phyloP scores from a whole-genome alignment of 2,329 filamentous ascomycete genomes.

The Arthrobotrys sphaeroides region DNA sequence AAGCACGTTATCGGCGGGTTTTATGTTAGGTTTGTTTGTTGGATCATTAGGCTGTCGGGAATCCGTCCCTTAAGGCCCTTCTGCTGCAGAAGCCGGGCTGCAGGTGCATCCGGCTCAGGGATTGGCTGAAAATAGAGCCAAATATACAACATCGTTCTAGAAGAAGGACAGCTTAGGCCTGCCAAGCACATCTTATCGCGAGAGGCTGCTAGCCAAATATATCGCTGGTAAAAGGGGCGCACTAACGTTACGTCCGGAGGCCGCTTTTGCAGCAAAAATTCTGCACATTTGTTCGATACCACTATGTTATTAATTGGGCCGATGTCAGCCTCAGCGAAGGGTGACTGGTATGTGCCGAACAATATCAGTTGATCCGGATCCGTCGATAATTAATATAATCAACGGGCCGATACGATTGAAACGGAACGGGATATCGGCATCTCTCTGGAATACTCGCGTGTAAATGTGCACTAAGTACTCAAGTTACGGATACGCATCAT shows the following conservation, averaged over 20 bases:
- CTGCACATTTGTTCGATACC: slow-evolving; percentile 12
- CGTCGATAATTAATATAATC: too few relatives aligned
- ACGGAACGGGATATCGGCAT: too few relatives aligned
- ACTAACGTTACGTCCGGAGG: not conserved
- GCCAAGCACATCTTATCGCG: slow-evolving; percentile 52
- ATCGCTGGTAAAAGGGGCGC: slow-evolving; percentile 26
- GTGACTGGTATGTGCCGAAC: too few relatives aligned
- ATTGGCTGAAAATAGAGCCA: slow-evolving; percentile 41
- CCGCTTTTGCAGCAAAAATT: slow-evolving; percentile 3
- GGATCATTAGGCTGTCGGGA: slow-evolving; percentile 32
- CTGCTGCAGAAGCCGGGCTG: not conserved
- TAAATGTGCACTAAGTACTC: too few relatives aligned
- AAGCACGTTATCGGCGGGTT: slow-evolving; percentile 18
- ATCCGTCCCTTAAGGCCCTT: slow-evolving; percentile 26
- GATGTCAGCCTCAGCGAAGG: not conserved
- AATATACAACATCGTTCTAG: slow-evolving; percentile 52
- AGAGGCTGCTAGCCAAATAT: not conserved
- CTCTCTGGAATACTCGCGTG: too few relatives aligned
- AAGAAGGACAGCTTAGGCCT: slow-evolving; percentile 22
- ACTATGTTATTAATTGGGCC: not conserved
- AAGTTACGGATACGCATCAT: too few relatives aligned
- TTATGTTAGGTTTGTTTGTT: slow-evolving; percentile 10
- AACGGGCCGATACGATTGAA: too few relatives aligned
- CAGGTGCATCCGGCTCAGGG: slow-evolving; percentile 6
- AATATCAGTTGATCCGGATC: too few relatives aligned